A percentile compares a stretch with the other conserved stretches of the same genome.
Conservation (phyloP, 768 basidiomycete genomes). For the Paxillus rubicundulus region DNA sequence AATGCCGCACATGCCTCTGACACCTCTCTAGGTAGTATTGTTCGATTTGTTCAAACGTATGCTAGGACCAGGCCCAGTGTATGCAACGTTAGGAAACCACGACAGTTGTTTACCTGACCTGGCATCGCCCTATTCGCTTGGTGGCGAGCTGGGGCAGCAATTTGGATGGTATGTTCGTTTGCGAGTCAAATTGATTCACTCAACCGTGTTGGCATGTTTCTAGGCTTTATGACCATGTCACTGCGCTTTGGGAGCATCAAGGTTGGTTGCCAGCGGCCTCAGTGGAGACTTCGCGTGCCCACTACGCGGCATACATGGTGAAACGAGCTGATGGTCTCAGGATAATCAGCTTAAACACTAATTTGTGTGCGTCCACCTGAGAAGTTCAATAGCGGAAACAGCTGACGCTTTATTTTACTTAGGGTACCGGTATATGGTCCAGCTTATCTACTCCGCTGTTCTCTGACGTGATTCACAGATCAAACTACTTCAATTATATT, state of each 20-base stretch:
- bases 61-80: slow-evolving; percentile 68
- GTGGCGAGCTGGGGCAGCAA: slow-evolving; percentile 52
- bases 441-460: slow-evolving; percentile 1
- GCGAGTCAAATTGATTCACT: neutral
- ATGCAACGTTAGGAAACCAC: slow-evolving; percentile 75
- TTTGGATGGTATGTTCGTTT: slow-evolving; percentile 55
- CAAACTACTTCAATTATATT: slow-evolving; percentile 77
- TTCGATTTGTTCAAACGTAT: slow-evolving; percentile 64
- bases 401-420: neutral
- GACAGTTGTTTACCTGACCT: slow-evolving; percentile 61
- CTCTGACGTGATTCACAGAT: slow-evolving; percentile 32
- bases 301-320: slow-evolving; percentile 75
- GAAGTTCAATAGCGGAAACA: neutral
- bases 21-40: slow-evolving; percentile 47
- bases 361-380: slow-evolving; percentile 54
- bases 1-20: slow-evolving; percentile 6
- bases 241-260: slow-evolving; percentile 68
- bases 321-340: slow-evolving; percentile 62
- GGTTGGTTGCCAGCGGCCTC: slow-evolving; percentile 62
- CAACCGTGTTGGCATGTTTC: neutral
- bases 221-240: slow-evolving; percentile 78
- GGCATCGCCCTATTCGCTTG: slow-evolving; percentile 59
- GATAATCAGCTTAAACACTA: slow-evolving; percentile 73
- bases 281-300: slow-evolving; percentile 55
- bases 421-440: slow-evolving; percentile 32